Base-by-base conservation (phyloP, 164 flowering plant species). In the Hamamelis virginiana region DNA sequence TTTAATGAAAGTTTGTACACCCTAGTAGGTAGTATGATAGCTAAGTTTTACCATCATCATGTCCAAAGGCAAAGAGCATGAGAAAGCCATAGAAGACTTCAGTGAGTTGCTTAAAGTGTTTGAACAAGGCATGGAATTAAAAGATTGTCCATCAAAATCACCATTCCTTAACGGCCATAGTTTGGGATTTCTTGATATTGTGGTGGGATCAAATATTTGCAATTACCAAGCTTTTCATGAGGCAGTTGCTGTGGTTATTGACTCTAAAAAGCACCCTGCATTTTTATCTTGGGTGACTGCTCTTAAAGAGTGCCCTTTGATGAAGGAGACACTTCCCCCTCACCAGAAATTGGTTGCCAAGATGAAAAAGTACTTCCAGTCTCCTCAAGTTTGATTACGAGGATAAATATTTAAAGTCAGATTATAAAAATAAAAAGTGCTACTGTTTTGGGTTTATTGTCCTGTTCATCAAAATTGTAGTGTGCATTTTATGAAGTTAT, bases 71-170 rank as follows among this genome's bases (percentile, higher is more conserved):
- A 52, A 65, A 47, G 71, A 72, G 16, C 68, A 59, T 50, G 71
- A 66, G 52, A 51, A 57, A 56, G 76, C 74, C 11, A 57, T 57
- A 4, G 69, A 72, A 62, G 74, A 72, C 22, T 56, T 26, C 15
- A 27, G 1, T 5, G 56, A 65, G 55, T n/a, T 68, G 52, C 26
- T 65, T 1, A 66, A 19, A n/a, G 68, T 72, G 47, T 41, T 74
- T 25, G 67, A 73, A n/a, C 76, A 75, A 46, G 81, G 75, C 14
- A 65, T 61, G 1, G 27, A 75, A 66, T n/a, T n/a, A n/a, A 73
- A 51, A 19, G 69, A 75, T 50, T 62, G 66, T 28, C 38, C 58
- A 1, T 5, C 3, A 0, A 26, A 45, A 50, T 64, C 51, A 9
- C 53, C 60, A 2, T 67, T 53, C 1, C 27, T 47, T 9, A 21